phyloP scores from a whole-genome alignment of 441 rosid genomes.

The Capsella rubella region DNA sequence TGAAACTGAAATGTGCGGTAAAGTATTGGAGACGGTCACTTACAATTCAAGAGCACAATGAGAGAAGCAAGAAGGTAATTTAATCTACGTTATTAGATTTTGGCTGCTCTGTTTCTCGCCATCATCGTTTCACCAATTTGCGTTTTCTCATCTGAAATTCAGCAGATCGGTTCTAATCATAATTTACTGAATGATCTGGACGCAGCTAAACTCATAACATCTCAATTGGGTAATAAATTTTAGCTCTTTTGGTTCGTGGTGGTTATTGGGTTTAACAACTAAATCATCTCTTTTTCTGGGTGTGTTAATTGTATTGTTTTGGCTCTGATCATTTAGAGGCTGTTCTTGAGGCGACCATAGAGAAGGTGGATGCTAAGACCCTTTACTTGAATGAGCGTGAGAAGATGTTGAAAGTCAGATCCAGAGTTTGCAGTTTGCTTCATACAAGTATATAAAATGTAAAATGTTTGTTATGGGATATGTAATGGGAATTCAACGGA shows the following conservation, averaged over 20 bases:
- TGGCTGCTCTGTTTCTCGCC: slow-evolving; percentile 46
- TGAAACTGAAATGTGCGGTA: no score
- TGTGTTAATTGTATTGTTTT: slow-evolving; percentile 1
- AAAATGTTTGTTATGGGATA: slow-evolving; percentile 62
- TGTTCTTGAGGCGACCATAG: slow-evolving; percentile 48
- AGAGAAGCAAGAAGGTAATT: no score
- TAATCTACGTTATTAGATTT: not conserved
- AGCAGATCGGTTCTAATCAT: slow-evolving; percentile 21
- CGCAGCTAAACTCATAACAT: slow-evolving; percentile 56
- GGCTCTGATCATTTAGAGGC: slow-evolving; percentile 53
- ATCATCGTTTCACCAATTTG: slow-evolving; percentile 44
- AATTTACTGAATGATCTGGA: slow-evolving; percentile 48
- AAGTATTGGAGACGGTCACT: no score
- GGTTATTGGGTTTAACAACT: not conserved
- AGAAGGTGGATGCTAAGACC: slow-evolving; percentile 47
- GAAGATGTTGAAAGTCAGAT: slow-evolving; percentile 51
- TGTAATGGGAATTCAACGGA: not conserved
- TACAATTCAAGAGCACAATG: no score
- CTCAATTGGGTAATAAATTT: slow-evolving; percentile 55
- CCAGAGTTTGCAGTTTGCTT: slow-evolving; percentile 49
- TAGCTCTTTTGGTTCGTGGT: not conserved
- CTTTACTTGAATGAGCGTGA: slow-evolving; percentile 48
- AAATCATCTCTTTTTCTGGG: not conserved
- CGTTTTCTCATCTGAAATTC: slow-evolving; percentile 45
- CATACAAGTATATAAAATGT: no score